Percentiles rank a stretch among this genome's conserved stretches.
Conservation (phyloP, 2,329 filamentous ascomycete genomes). For the Verticillium albo-atrum region DNA sequence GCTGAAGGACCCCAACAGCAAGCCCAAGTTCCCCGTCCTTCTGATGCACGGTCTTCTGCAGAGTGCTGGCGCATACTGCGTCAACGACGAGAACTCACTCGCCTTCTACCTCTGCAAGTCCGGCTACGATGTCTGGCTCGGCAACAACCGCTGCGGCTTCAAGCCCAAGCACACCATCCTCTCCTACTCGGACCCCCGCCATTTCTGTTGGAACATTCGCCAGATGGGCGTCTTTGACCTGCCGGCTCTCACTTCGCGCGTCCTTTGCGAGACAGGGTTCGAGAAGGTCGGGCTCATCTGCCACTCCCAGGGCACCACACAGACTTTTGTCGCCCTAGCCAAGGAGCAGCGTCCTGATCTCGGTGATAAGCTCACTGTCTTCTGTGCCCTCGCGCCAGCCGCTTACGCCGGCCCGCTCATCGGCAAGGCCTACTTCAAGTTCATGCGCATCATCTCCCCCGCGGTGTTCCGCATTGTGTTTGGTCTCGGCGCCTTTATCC, state of each 20-base stretch:
- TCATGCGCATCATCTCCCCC: slow-evolving; percentile 78
- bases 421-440: slow-evolving; percentile 84
- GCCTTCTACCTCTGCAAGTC: slow-evolving; percentile 91
- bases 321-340: slow-evolving; percentile 81
- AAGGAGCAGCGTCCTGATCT: slow-evolving; percentile 87
- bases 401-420: slow-evolving; percentile 86
- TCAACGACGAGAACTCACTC: slow-evolving; percentile 83
- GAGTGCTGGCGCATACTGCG: slow-evolving; percentile 82
- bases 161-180: slow-evolving; percentile 70
- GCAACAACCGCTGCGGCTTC: slow-evolving; percentile 89
- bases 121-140: slow-evolving; percentile 92
- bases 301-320: slow-evolving; percentile 88
- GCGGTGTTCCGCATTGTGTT: slow-evolving; percentile 76
- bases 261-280: slow-evolving; percentile 79
- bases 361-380: slow-evolving; percentile 77
- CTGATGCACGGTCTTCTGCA: slow-evolving; percentile 87
- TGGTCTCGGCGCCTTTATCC: slow-evolving; percentile 90
- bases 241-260: slow-evolving; percentile 72
- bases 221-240: slow-evolving; percentile 92
- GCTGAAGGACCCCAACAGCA: slow-evolving; percentile 29
- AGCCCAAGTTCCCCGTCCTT: slow-evolving; percentile 73
- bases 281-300: slow-evolving; percentile 76
- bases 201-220: slow-evolving; percentile 96
- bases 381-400: slow-evolving; percentile 86
- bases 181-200: slow-evolving; percentile 71